These are phyloP conservation scores for Sistotremastrum suecicum DNA, from an alignment of 768 basidiomycete genomes.

Conservation along the genomic window DNA sequence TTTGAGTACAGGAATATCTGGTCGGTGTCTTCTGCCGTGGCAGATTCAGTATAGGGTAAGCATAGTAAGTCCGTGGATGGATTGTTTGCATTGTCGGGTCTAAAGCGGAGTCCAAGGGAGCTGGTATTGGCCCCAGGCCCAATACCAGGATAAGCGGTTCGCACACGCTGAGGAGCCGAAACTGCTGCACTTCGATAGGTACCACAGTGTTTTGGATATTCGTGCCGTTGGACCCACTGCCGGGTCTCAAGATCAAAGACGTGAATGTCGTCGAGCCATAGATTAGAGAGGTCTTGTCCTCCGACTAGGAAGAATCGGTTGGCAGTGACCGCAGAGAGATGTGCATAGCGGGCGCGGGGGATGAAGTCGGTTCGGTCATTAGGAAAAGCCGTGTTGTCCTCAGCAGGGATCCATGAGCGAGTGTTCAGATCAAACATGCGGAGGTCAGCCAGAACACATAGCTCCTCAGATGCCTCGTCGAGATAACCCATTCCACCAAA, in stretches of 20 bases:
- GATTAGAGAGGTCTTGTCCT: conserved; percentile 87
- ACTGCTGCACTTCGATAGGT: conserved; percentile 92
- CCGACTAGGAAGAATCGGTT: conserved; percentile 85
- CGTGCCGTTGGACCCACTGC: conserved; percentile 67
- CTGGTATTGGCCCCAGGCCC: conserved; percentile 19
- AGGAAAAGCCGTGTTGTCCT: neutral
- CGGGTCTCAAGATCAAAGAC: conserved; percentile 67
- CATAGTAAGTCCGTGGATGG: conserved; percentile 47
- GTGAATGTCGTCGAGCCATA: conserved; percentile 87
- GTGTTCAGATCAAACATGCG: conserved; percentile 72
- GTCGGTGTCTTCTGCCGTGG: conserved; percentile 62
- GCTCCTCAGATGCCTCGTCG: conserved; percentile 61
- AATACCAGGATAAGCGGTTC: conserved; percentile 28
- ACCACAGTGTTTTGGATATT: conserved; percentile 87
- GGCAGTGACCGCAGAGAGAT: conserved; percentile 77
- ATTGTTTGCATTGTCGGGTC: conserved; percentile 35
- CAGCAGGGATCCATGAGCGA: conserved; percentile 53
- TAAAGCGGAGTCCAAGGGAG: conserved; percentile 45
- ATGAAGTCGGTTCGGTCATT: conserved; percentile 30
- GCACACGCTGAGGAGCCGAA: conserved; percentile 51
- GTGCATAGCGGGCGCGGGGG: conserved; percentile 87
- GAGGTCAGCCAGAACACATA: conserved; percentile 88
- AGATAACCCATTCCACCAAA: conserved; percentile 93
- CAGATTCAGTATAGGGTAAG: conserved; percentile 61
- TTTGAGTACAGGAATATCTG: conserved; percentile 92